These are phyloP conservation scores for Myrica gale DNA, from an alignment of 306 rosid species.

Conservation along the genomic window DNA sequence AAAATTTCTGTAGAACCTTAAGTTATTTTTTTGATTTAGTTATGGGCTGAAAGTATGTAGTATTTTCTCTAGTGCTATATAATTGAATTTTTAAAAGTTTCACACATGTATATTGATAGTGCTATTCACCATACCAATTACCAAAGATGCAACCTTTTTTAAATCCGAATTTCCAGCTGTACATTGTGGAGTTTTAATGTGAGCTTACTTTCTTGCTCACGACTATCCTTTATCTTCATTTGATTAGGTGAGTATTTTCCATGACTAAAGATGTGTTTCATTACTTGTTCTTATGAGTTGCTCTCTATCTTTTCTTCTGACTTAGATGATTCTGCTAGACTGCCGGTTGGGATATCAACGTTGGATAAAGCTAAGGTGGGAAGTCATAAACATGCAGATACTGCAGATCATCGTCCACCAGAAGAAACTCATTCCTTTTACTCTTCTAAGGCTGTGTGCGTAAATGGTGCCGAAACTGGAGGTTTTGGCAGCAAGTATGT, in stretches of 20 bases:
- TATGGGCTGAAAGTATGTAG: neutral
- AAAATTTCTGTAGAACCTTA: neutral
- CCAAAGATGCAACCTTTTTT: neutral
- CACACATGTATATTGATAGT: neutral
- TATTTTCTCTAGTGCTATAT: neutral
- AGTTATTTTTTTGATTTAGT: neutral
- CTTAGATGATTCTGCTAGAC: slow-evolving; percentile 50
- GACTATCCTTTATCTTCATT: slow-evolving; percentile 1
- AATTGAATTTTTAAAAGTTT: neutral
- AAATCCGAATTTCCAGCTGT: neutral
- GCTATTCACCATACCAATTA: neutral
- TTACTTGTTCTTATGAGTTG: slow-evolving; percentile 22
- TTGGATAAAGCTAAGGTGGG: slow-evolving; percentile 53
- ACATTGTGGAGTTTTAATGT: slow-evolving; percentile 1
- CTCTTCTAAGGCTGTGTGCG: slow-evolving; percentile 32
- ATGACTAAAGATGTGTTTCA: neutral
- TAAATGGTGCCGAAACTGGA: slow-evolving; percentile 28
- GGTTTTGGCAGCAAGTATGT: slow-evolving; percentile 32
- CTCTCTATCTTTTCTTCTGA: slow-evolving; percentile 20
- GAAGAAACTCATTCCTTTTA: slow-evolving; percentile 25
- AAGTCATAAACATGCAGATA: slow-evolving; percentile 31
- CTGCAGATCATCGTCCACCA: slow-evolving; percentile 18
- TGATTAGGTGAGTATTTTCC: neutral
- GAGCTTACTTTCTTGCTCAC: neutral
- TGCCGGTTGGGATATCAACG: slow-evolving; percentile 42